These are phyloP conservation scores for Eruca vesicaria DNA, from an alignment of 441 rosid species.

Conservation along the genomic window DNA sequence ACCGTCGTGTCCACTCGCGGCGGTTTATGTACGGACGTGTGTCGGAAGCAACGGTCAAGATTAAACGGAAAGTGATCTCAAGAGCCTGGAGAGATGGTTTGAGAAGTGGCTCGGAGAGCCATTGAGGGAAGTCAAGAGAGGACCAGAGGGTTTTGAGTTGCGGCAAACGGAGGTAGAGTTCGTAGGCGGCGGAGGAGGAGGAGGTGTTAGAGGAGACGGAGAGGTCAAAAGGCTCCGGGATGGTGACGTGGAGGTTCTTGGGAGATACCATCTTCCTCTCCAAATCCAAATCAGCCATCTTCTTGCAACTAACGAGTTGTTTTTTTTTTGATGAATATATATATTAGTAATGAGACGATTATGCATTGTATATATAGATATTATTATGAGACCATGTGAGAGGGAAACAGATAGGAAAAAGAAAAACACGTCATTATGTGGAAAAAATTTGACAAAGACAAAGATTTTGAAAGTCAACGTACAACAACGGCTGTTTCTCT, in stretches of 20 bases:
- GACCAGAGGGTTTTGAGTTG: constrained; percentile 62
- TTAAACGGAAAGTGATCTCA: constrained; percentile 77
- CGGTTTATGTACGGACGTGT: background rate
- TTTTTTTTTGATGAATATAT: background rate
- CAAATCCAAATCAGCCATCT: constrained; percentile 74
- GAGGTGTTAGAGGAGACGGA: constrained; percentile 39
- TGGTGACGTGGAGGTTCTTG: constrained; percentile 48
- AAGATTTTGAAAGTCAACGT: constrained; percentile 32
- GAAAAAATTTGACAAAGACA: constrained; percentile 8
- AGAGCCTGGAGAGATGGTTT: constrained; percentile 75
- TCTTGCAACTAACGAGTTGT: background rate
- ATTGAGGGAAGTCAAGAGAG: constrained; percentile 44
- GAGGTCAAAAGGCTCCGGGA: constrained; percentile 40
- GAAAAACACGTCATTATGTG: constrained; percentile 3
- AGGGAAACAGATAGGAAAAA: constrained; percentile 21
- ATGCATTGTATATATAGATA: background rate
- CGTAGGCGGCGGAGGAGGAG: constrained; percentile 58
- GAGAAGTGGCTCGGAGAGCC: constrained; percentile 60
- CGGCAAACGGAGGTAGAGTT: constrained; percentile 64
- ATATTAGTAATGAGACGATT: background rate
- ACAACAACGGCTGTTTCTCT: constrained; percentile 29
- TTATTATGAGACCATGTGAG: background rate
- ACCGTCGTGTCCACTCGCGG: background rate
- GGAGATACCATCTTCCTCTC: constrained; percentile 55
- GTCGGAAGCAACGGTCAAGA: constrained; percentile 32